Evolutionary conservation across 805 yeast genomes (phyloP).

Genomic region (Diddensiella santjacobensis): DNA sequence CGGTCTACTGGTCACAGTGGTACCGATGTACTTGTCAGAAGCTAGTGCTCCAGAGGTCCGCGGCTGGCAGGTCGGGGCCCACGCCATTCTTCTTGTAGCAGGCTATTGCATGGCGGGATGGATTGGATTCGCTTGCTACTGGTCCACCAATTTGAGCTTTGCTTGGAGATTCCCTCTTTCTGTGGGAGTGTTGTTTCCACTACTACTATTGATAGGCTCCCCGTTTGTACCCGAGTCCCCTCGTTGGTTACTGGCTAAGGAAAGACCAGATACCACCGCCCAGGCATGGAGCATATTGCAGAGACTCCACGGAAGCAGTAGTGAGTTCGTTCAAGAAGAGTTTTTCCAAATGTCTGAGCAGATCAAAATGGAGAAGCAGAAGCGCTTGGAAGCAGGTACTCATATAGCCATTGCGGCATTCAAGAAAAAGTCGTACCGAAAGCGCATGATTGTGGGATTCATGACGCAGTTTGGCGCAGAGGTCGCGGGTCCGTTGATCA

Average conservation of each 20-base stretch:
- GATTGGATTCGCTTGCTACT: conserved; percentile 15
- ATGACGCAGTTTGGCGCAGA: conserved; percentile 1
- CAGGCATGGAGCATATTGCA: not conserved
- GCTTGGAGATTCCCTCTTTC: not conserved
- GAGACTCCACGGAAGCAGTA: not conserved
- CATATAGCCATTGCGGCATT: not conserved
- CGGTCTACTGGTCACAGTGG: conserved; percentile 48
- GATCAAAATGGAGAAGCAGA: not conserved
- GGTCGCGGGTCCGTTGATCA: not conserved
- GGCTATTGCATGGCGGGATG: conserved; percentile 13
- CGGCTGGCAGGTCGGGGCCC: conserved; percentile 22
- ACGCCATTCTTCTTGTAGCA: conserved; percentile 8
- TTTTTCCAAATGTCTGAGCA: conserved; percentile 1
- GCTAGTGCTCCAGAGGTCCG: conserved; percentile 33
- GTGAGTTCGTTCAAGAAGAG: not conserved
- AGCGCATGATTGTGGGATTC: not conserved
- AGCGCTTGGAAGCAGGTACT: not conserved
- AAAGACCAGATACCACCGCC: not conserved
- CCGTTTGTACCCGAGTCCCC: conserved; percentile 11
- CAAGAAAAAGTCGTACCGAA: not conserved
- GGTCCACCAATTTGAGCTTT: conserved; percentile 7
- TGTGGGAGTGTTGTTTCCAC: not conserved
- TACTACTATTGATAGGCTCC: conserved; percentile 2
- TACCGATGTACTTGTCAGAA: conserved; percentile 51
- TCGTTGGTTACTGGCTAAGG: conserved; percentile 6